Conservation (phyloP, 768 basidiomycete species). For the Calocybe gangraenosa region DNA sequence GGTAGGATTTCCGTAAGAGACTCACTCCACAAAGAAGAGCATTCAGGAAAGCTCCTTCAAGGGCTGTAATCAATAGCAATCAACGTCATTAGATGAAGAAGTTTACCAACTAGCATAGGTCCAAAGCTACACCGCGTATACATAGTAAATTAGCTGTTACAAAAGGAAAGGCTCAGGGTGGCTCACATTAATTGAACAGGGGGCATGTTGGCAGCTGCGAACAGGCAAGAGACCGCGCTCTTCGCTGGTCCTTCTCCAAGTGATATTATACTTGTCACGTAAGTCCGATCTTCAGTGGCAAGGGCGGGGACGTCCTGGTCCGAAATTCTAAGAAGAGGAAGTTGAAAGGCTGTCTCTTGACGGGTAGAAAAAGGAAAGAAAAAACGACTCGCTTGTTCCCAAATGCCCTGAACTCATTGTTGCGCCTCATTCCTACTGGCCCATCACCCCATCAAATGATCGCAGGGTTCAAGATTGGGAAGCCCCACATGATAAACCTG, state of each 20-base stretch:
- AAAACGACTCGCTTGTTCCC: background rate
- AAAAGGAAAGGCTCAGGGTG: background rate
- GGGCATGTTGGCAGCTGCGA: constrained; percentile 6
- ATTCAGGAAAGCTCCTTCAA: constrained; percentile 22
- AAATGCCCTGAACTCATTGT: too few species aligned
- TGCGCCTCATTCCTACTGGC: background rate
- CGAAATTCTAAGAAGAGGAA: constrained; percentile 1
- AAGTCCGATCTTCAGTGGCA: background rate
- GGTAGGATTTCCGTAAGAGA: background rate
- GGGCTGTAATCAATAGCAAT: background rate
- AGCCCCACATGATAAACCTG: constrained; percentile 3
- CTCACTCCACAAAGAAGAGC: constrained; percentile 45
- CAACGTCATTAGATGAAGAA: constrained; percentile 2
- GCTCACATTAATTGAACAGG: constrained; percentile 14
- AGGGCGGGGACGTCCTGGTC: background rate
- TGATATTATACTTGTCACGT: background rate
- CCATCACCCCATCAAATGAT: constrained; percentile 4
- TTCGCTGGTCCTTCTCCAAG: background rate
- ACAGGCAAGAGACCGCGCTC: background rate
- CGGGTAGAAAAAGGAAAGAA: constrained; percentile 3
- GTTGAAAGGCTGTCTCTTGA: background rate
- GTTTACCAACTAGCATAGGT: constrained; percentile 38
- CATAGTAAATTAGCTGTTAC: background rate
- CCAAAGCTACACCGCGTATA: constrained; percentile 29
- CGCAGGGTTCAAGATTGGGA: background rate